A percentile compares a stretch with the other conserved stretches of the same genome.
phyloP scores from a whole-genome alignment of 2,329 filamentous ascomycete genomes.

The Ilyonectria mors-panacis region DNA sequence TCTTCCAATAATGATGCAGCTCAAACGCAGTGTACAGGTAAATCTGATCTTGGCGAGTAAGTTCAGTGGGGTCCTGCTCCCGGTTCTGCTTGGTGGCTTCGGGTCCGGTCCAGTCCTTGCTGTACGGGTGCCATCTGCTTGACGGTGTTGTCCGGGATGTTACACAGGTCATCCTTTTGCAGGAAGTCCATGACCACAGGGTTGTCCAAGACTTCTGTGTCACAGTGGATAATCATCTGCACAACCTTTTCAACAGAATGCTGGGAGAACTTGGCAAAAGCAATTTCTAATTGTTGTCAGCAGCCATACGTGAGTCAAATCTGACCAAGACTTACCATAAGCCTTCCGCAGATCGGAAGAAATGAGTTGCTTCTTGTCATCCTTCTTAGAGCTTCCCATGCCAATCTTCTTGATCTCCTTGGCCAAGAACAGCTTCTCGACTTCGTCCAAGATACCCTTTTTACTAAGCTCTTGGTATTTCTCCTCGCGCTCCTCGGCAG shows the following conservation, averaged over 20 bases:
- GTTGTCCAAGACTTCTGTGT: constrained; percentile 89
- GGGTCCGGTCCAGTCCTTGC: constrained; percentile 95
- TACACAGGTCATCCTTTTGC: constrained; percentile 92
- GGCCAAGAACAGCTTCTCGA: constrained; percentile 96
- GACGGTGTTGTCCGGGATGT: constrained; percentile 88
- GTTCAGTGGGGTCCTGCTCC: constrained; percentile 88
- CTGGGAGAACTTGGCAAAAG: constrained; percentile 93
- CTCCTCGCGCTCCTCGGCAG: constrained; percentile 91
- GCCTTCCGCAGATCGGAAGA: constrained; percentile 90
- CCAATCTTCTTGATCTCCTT: constrained; percentile 95
- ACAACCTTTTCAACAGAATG: constrained; percentile 87
- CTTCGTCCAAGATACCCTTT: constrained; percentile 96
- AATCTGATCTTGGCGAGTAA: constrained; percentile 95
- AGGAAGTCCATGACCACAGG: constrained; percentile 96
- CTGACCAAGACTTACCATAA: constrained; percentile 72
- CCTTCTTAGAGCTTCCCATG: constrained; percentile 79
- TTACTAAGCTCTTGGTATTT: constrained; percentile 94
- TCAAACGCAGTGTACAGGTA: constrained; percentile 95
- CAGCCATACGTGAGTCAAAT: not conserved
- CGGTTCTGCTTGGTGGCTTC: constrained; percentile 83
- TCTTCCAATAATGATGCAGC: constrained; percentile 98
- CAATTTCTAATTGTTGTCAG: constrained; percentile 76
- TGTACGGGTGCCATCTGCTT: constrained; percentile 97
- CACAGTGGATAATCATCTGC: constrained; percentile 96
- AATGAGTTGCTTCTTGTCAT: constrained; percentile 98